Conservation (phyloP, 805 yeast genomes). For the Cyberlindnera mrakii region DNA sequence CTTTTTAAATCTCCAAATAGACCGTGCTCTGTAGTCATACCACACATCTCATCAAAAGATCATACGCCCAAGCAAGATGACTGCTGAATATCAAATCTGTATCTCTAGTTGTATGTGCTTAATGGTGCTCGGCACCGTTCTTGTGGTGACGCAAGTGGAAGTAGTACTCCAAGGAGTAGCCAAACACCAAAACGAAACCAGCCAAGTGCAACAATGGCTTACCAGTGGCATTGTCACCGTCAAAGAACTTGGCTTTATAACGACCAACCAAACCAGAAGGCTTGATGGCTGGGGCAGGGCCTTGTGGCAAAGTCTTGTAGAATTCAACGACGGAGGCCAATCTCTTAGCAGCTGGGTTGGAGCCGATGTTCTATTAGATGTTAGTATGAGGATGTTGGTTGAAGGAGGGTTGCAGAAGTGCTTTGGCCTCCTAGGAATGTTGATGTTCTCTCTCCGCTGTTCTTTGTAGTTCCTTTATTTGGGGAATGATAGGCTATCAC, state of each 20-base stretch:
- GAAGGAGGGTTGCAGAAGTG: neutral
- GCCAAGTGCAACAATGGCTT: slow-evolving; percentile 78
- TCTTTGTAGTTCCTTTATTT: no score
- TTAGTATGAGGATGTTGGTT: slow-evolving; percentile 16
- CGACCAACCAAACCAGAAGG: slow-evolving; percentile 64
- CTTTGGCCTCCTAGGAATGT: no score
- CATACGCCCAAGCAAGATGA: no score
- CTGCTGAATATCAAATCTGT: neutral
- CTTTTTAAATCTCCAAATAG: no score
- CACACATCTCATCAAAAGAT: neutral
- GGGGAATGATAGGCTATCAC: no score
- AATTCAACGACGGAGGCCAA: slow-evolving; percentile 91
- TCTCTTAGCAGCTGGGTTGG: slow-evolving; percentile 95
- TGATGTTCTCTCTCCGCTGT: no score
- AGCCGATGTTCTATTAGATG: slow-evolving; percentile 66
- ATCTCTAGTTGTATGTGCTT: neutral
- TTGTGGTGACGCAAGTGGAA: slow-evolving; percentile 73
- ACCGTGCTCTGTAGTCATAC: neutral
- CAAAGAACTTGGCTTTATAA: slow-evolving; percentile 82
- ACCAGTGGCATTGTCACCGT: slow-evolving; percentile 79
- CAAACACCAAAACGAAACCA: slow-evolving; percentile 59
- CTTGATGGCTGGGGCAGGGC: slow-evolving; percentile 72
- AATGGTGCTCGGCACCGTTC: slow-evolving; percentile 27
- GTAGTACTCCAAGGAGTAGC: slow-evolving; percentile 91
- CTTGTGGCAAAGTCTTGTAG: slow-evolving; percentile 95